Conservation (phyloP, 352 stramenopile species). For the Phytophthora pinifolia region DNA sequence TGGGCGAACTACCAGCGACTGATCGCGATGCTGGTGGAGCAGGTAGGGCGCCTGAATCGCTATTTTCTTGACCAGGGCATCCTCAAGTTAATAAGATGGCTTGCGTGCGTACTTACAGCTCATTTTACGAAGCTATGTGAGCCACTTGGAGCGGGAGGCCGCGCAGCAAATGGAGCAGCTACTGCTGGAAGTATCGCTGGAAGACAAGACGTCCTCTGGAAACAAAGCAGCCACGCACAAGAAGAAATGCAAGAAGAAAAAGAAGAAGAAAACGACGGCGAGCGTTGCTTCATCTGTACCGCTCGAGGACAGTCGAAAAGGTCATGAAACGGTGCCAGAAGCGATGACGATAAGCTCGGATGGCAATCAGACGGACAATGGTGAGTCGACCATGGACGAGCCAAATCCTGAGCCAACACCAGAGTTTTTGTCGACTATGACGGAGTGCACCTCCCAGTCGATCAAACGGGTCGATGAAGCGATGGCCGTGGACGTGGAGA, state of each 20-base stretch:
- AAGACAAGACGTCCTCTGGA: constrained; percentile 22
- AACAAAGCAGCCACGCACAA: constrained; percentile 1
- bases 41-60: constrained; percentile 29
- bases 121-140: constrained; percentile 76
- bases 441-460: constrained; percentile 12
- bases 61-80: neutral
- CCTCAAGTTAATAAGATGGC: neutral
- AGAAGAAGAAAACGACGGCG: constrained; percentile 33
- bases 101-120: constrained; percentile 36
- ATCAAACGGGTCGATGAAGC: constrained; percentile 11
- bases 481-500: constrained; percentile 2
- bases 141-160: constrained; percentile 64
- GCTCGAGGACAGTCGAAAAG: neutral
- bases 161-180: constrained; percentile 76
- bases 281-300: neutral
- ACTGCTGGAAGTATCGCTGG: constrained; percentile 54
- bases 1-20: constrained; percentile 83
- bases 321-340: neutral
- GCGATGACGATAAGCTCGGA: neutral
- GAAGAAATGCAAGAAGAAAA: constrained; percentile 49
- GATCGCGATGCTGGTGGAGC: constrained; percentile 85
- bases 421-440: neutral
- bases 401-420: constrained; percentile 20
- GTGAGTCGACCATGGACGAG: constrained; percentile 8
- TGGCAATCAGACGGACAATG: neutral